A percentile compares a stretch with the other conserved stretches of the same genome.
These are phyloP conservation scores for Gynostemma pentaphyllum DNA, from an alignment of 306 rosid genomes.

Conservation along the genomic window DNA sequence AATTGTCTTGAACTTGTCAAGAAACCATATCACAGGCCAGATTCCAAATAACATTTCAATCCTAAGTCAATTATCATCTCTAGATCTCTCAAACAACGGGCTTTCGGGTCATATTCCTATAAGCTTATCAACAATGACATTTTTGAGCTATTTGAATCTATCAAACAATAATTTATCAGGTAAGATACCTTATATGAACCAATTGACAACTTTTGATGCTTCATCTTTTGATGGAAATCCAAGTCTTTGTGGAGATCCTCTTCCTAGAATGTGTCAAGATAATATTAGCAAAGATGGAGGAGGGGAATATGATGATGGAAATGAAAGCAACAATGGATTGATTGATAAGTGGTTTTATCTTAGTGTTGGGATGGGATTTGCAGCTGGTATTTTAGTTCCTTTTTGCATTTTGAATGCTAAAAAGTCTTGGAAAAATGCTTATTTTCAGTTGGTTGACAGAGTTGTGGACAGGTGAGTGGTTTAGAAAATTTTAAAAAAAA, in stretches of 20 bases:
- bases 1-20: conserved; percentile 23
- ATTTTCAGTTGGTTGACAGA: conserved; percentile 19
- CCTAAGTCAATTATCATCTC: conserved; percentile 20
- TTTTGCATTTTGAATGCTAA: conserved; percentile 20
- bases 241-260: conserved; percentile 31
- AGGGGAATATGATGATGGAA: not conserved
- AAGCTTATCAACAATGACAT: conserved; percentile 23
- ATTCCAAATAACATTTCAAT: conserved; percentile 25
- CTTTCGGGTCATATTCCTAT: conserved; percentile 28
- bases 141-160: conserved; percentile 25
- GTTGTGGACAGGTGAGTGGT: conserved; percentile 17
- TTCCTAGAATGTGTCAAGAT: conserved; percentile 16
- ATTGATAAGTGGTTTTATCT: conserved; percentile 32
- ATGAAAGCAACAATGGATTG: conserved; percentile 1
- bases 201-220: conserved; percentile 24
- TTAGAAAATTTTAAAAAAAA: too few relatives aligned
- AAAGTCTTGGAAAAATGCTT: conserved; percentile 27
- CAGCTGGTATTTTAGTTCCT: conserved; percentile 26
- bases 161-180: conserved; percentile 26
- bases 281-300: not conserved
- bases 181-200: conserved; percentile 23
- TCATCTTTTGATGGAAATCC: conserved; percentile 26
- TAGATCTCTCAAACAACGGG: conserved; percentile 32
- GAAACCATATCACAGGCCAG: conserved; percentile 27
- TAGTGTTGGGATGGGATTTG: conserved; percentile 41